Percentiles rank a stretch among this genome's conserved stretches.
These are phyloP conservation scores for Acacia acuminata DNA, from an alignment of 306 rosid species.

Conservation along the genomic window DNA sequence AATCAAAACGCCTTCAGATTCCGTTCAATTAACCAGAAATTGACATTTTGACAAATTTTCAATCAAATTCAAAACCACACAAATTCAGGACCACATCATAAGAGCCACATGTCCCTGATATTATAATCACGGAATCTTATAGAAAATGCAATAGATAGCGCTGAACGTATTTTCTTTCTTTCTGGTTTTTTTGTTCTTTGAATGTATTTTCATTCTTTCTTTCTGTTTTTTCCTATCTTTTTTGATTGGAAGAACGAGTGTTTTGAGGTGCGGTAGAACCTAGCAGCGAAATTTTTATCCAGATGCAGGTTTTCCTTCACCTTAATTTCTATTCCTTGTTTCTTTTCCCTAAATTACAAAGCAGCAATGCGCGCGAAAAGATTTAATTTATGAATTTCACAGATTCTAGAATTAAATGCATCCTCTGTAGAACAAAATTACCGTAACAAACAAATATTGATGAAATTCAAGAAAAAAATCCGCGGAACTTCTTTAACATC, in stretches of 20 bases:
- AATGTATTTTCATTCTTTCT: neutral
- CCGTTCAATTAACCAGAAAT: neutral
- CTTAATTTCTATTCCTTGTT: neutral
- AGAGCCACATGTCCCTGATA: slow-evolving; percentile 4
- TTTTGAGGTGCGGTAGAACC: neutral
- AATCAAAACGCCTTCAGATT: neutral
- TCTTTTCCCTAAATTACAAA: neutral
- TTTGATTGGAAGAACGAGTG: neutral
- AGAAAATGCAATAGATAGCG: neutral
- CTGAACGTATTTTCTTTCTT: neutral
- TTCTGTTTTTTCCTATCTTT: neutral
- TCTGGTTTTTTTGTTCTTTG: neutral
- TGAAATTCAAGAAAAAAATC: neutral
- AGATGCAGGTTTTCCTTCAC: neutral
- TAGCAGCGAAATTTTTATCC: neutral
- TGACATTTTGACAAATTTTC: neutral
- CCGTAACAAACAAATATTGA: neutral
- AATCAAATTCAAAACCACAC: neutral
- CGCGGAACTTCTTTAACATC: neutral
- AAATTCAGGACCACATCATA: neutral
- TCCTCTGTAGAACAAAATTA: neutral
- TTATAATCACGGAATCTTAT: neutral
- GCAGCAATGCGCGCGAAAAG: neutral
- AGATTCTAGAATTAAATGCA: neutral
- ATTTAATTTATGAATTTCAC: neutral